Conservation (phyloP, 2,329 filamentous ascomycete genomes). For the Atkinsonella hypoxylon region DNA sequence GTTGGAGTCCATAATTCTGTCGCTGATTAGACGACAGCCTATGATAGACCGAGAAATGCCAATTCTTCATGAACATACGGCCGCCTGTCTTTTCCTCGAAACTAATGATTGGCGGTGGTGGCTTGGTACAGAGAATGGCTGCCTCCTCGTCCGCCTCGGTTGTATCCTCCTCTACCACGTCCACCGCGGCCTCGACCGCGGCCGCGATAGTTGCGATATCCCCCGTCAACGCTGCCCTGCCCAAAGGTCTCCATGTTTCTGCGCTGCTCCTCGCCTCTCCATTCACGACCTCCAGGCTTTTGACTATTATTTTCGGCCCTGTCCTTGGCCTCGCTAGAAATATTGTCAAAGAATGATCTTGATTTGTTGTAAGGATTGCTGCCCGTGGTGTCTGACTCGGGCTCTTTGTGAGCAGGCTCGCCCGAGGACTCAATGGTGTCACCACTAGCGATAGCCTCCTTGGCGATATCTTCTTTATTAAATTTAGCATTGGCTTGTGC, state of each 20-base stretch:
- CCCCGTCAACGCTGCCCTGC: constrained; percentile 83
- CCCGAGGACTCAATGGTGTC: constrained; percentile 44
- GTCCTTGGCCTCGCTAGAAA: constrained; percentile 87
- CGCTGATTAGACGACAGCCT: neutral
- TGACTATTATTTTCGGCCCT: constrained; percentile 60
- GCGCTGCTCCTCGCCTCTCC: constrained; percentile 84
- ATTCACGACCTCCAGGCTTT: constrained; percentile 69
- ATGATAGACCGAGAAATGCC: neutral
- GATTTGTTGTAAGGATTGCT: constrained; percentile 68
- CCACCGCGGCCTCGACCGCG: constrained; percentile 62
- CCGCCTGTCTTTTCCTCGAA: neutral
- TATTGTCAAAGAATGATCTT: constrained; percentile 94
- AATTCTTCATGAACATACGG: neutral
- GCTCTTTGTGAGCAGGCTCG: constrained; percentile 23
- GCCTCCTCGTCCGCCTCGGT: constrained; percentile 29
- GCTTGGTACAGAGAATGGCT: constrained; percentile 21
- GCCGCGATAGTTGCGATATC: constrained; percentile 66
- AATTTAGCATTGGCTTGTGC: constrained; percentile 41
- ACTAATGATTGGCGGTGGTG: constrained; percentile 16
- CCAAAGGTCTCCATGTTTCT: constrained; percentile 98
- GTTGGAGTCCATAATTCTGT: neutral
- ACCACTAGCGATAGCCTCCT: constrained; percentile 77
- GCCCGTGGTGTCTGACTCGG: constrained; percentile 26
- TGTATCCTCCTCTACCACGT: constrained; percentile 27
- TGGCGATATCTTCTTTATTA: constrained; percentile 49